Percentiles rank a stretch among this genome's conserved stretches.
Evolutionary conservation across 2,329 filamentous ascomycete species (phyloP).

Genomic region (Paecilomyces sp.): DNA sequence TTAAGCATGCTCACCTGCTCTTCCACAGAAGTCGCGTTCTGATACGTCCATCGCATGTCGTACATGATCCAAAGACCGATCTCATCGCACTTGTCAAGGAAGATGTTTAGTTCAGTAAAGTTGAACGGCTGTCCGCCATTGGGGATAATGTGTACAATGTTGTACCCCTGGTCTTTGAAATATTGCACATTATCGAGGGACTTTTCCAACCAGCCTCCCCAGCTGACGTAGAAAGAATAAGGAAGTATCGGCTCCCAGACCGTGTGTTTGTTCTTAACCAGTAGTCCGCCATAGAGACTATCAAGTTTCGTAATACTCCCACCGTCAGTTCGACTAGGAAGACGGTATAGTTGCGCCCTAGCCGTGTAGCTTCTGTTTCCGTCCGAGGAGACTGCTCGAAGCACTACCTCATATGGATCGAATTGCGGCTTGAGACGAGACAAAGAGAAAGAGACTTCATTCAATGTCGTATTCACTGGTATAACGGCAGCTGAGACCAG

Average conservation of each 20-base stretch:
- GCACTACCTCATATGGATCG: conserved; percentile 30
- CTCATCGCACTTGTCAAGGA: conserved; percentile 38
- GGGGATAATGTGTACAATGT: conserved; percentile 41
- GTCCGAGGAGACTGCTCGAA: conserved; percentile 24
- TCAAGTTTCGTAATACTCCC: conserved; percentile 44
- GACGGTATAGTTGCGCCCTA: conserved; percentile 30
- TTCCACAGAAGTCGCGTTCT: conserved; percentile 30
- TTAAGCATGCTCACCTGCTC: conserved; percentile 20
- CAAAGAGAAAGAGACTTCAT: conserved; percentile 30
- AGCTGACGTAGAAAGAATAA: conserved; percentile 40
- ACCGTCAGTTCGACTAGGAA: conserved; percentile 34
- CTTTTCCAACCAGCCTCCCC: conserved; percentile 29
- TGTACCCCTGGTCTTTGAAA: conserved; percentile 40
- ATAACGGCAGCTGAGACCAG: conserved; percentile 21
- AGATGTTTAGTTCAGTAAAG: conserved; percentile 29
- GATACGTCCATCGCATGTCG: conserved; percentile 37
- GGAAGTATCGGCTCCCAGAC: conserved; percentile 37
- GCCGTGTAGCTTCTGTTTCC: conserved; percentile 27
- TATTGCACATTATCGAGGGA: conserved; percentile 29
- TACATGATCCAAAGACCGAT: conserved; percentile 43
- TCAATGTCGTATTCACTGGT: conserved; percentile 29
- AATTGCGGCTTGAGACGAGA: conserved; percentile 17
- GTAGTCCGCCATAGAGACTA: conserved; percentile 39
- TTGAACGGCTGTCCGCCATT: conserved; percentile 35
- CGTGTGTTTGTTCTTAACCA: conserved; percentile 29